These are phyloP conservation scores for Streptanthus diversifolius DNA, from an alignment of 345 rosid genomes.

Conservation along the genomic window DNA sequence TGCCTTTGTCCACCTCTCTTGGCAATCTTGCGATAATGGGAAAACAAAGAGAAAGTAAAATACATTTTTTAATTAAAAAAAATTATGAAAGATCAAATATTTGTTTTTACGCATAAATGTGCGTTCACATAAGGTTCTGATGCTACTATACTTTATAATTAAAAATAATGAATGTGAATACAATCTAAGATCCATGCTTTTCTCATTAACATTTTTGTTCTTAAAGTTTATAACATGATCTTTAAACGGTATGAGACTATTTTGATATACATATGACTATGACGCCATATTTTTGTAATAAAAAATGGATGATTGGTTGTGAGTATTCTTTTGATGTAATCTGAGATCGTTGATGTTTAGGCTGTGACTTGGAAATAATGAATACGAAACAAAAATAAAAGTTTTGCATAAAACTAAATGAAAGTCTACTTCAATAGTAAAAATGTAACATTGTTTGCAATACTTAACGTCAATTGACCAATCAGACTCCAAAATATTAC, in stretches of 20 bases:
- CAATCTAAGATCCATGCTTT: not conserved
- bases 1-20: constrained; percentile 8
- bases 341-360: not conserved
- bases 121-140: not conserved
- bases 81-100: not conserved
- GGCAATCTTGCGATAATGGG: not conserved
- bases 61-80: not conserved
- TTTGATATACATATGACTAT: not conserved
- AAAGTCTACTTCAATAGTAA: not conserved
- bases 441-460: not conserved
- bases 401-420: not conserved
- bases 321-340: not conserved
- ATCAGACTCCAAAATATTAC: not conserved
- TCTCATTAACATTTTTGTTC: not conserved
- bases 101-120: not conserved
- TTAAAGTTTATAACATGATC: not conserved
- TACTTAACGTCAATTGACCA: not conserved
- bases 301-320: not conserved
- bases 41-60: not conserved
- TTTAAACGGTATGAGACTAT: not conserved
- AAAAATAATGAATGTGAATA: not conserved
- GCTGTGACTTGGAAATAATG: not conserved
- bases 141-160: not conserved
- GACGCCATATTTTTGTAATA: not conserved
- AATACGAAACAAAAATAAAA: not conserved